Percentiles rank a stretch among this genome's conserved stretches.
Conservation (phyloP, 345 rosid species). For the Raphanus sativus region DNA sequence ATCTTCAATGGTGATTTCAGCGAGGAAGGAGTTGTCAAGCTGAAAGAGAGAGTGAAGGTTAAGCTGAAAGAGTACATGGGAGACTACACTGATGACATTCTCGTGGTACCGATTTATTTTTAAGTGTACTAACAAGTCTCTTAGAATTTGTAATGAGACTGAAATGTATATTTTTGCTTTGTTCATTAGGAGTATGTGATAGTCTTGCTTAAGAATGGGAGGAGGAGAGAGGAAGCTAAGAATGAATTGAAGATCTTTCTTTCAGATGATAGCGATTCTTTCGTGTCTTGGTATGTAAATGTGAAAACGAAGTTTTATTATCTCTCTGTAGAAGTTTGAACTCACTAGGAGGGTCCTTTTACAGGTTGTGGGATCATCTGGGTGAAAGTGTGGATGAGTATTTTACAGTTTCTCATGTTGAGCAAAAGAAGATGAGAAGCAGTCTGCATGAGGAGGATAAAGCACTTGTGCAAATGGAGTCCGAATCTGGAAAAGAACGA, state of each 20-base stretch:
- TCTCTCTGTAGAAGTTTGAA: neutral
- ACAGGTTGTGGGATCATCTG: constrained; percentile 98
- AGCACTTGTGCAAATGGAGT: constrained; percentile 40
- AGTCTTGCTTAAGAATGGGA: constrained; percentile 85
- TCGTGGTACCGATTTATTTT: constrained; percentile 57
- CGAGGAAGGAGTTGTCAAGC: constrained; percentile 69
- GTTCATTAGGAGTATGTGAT: constrained; percentile 76
- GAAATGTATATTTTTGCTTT: constrained; percentile 21
- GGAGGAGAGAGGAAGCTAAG: constrained; percentile 79
- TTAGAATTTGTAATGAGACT: neutral
- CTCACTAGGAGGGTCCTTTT: too few species aligned
- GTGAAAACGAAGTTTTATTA: neutral
- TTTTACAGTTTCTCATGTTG: constrained; percentile 40
- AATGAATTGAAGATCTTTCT: constrained; percentile 86
- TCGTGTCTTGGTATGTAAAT: constrained; percentile 68
- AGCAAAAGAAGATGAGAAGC: constrained; percentile 37
- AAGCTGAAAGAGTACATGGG: constrained; percentile 98
- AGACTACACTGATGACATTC: constrained; percentile 94
- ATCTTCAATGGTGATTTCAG: constrained; percentile 68
- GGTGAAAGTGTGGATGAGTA: constrained; percentile 63
- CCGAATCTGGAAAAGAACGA: constrained; percentile 51
- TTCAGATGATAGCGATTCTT: constrained; percentile 85
- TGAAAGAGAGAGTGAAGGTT: constrained; percentile 65
- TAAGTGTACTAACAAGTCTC: neutral
- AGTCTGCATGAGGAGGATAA: constrained; percentile 38